Evolutionary conservation across 2,329 filamentous ascomycete species (phyloP).

Genomic region (Thielaviopsis populi): DNA sequence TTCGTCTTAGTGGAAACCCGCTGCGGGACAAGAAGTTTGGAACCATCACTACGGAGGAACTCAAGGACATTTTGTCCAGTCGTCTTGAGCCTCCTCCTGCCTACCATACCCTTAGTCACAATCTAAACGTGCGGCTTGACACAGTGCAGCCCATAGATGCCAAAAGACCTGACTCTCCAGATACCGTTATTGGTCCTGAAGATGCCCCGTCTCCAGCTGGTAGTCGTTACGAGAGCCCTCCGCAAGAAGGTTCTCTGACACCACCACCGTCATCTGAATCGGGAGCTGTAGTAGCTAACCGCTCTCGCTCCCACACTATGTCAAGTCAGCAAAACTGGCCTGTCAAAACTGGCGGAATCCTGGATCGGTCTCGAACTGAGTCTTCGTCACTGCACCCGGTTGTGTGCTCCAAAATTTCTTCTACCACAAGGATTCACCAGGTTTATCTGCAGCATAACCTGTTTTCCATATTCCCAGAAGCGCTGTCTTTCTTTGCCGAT

Average conservation of each 20-base stretch:
- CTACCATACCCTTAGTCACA: constrained; percentile 12
- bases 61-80: constrained; percentile 58
- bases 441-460: constrained; percentile 65
- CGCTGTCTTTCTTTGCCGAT: constrained; percentile 55
- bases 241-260: neutral
- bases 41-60: constrained; percentile 61
- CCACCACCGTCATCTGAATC: neutral
- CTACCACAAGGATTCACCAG: constrained; percentile 36
- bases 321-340: constrained; percentile 37
- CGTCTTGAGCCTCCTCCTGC: constrained; percentile 44
- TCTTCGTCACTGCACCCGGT: constrained; percentile 45
- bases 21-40: constrained; percentile 76
- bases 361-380: constrained; percentile 56
- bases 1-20: constrained; percentile 78
- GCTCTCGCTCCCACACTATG: constrained; percentile 34
- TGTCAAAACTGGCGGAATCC: constrained; percentile 43
- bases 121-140: neutral
- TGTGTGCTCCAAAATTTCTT: constrained; percentile 39
- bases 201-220: constrained; percentile 11
- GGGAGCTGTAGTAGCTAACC: constrained; percentile 26
- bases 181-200: constrained; percentile 16
- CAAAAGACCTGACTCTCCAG: constrained; percentile 13
- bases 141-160: neutral
- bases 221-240: neutral
- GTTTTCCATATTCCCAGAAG: constrained; percentile 53